Conservation (phyloP, 2,329 filamentous ascomycete species). For the Neopestalotiopsis rosae region DNA sequence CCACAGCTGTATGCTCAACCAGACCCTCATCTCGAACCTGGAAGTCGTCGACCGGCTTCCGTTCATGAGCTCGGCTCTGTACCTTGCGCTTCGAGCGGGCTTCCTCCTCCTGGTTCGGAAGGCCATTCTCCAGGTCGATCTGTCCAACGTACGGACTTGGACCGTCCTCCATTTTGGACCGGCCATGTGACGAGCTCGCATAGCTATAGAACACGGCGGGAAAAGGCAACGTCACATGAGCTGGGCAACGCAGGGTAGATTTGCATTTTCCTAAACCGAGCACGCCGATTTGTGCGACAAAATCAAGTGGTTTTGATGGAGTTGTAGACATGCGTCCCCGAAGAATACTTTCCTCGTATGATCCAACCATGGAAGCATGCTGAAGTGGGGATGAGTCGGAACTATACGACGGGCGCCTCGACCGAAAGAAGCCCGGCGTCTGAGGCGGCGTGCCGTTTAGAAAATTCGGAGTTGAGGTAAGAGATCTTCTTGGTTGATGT, state of each 20-base stretch:
- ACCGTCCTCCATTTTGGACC: constrained; percentile 75
- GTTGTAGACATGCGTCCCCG: constrained; percentile 96
- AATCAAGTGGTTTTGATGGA: constrained; percentile 89
- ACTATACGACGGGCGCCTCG: constrained; percentile 72
- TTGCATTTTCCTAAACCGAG: constrained; percentile 90
- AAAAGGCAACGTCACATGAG: constrained; percentile 89
- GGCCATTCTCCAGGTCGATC: constrained; percentile 85
- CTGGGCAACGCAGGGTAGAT: constrained; percentile 80
- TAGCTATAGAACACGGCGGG: constrained; percentile 98
- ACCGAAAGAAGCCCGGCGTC: constrained; percentile 54
- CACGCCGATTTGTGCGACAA: constrained; percentile 93
- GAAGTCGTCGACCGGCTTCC: constrained; percentile 37
- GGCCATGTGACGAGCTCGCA: constrained; percentile 67
- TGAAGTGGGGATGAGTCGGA: constrained; percentile 80
- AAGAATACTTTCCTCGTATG: constrained; percentile 96
- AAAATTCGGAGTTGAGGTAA: constrained; percentile 64
- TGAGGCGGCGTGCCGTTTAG: constrained; percentile 51
- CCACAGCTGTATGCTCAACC: constrained; percentile 34
- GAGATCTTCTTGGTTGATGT: constrained; percentile 77
- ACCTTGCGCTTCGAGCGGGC: constrained; percentile 54
- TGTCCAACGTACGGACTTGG: constrained; percentile 96
- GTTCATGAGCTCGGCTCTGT: constrained; percentile 49
- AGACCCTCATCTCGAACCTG: constrained; percentile 25
- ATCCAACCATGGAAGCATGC: constrained; percentile 95
- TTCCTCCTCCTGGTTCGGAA: constrained; percentile 60